Base-by-base conservation (phyloP, 2,329 filamentous ascomycete species). In the Blastomyces emzantsi region DNA sequence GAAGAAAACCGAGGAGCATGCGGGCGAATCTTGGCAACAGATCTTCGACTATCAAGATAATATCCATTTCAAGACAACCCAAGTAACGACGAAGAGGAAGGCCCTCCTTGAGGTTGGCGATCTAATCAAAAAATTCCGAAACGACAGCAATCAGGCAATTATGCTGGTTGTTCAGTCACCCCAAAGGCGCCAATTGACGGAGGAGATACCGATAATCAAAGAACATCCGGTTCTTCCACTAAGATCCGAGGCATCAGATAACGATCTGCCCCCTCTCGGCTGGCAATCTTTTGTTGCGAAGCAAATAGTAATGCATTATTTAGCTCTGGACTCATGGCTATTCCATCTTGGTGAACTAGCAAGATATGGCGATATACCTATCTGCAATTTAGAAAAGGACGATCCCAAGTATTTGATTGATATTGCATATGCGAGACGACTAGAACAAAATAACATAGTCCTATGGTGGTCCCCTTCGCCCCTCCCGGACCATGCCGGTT, bases 361-460 rank as follows among this genome's bases (percentile, higher is more conserved):
- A 58, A 84, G 91, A 66, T 97, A 97, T 73, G 94, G 94, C 33
- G 91, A 97, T 73, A 86, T 99, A 4, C 94, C 94, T 1, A 81
- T 99, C 8, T 97, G 94, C 77, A 99, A 99, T 70, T 79, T 99
- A 41, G 94, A 97, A 74, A 87, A 88, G 54, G 94, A 97, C 68
- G 94, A 99, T 70, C 93, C 94, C 36, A 86, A 91, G 2, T 97
- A 94, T 78, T 79, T 99, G 62, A 99, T 99, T 69, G 94, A 99
- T 73, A 86, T 99, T 63, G 90, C 93, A 0, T 99, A 97, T 73
- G 94, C 94, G 0, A 83, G 95, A 63, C 85, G 92, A 22, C 79
- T 99, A 61, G 91, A 96, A 71, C 88, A 90, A 68, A 96, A 93
- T 72, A 92, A 92, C 64, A 90, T 99, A 1, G 90, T 99, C 6